These are phyloP conservation scores for Plasmopara viticola DNA, from an alignment of 352 stramenopile species.

Conservation along the genomic window DNA sequence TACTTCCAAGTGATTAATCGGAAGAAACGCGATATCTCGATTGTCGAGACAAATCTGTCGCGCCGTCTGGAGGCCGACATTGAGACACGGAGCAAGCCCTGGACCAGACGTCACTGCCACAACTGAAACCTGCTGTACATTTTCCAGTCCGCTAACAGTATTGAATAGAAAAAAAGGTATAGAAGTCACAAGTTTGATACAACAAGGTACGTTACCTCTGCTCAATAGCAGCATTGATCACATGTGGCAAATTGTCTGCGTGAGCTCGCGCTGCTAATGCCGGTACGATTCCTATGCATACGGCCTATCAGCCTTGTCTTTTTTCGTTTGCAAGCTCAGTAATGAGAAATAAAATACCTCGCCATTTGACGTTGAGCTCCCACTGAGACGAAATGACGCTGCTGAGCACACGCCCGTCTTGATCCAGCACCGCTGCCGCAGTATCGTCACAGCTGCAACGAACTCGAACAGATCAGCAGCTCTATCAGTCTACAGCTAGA, in stretches of 20 bases:
- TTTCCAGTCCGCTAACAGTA: conserved; percentile 45
- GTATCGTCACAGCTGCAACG: conserved; percentile 91
- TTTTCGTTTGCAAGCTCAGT: not conserved
- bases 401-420: conserved; percentile 88
- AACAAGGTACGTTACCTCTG: conserved; percentile 49
- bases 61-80: conserved; percentile 86
- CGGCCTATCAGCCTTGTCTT: not conserved
- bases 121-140: conserved; percentile 85
- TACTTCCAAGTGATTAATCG: conserved; percentile 96
- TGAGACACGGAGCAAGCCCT: conserved; percentile 95
- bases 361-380: conserved; percentile 83
- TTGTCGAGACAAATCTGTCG: conserved; percentile 83
- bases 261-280: conserved; percentile 91
- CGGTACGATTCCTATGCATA: conserved; percentile 90
- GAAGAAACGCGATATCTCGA: conserved; percentile 88
- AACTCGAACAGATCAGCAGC: not conserved
- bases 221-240: conserved; percentile 87
- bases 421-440: conserved; percentile 83
- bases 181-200: not conserved
- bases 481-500: not conserved
- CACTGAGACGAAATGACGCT: conserved; percentile 92
- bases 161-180: not conserved
- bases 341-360: conserved; percentile 31
- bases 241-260: conserved; percentile 91
- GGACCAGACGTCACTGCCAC: conserved; percentile 95